These are phyloP conservation scores for Candida khao-thaluensis DNA, from an alignment of 805 yeast species.

Conservation along the genomic window DNA sequence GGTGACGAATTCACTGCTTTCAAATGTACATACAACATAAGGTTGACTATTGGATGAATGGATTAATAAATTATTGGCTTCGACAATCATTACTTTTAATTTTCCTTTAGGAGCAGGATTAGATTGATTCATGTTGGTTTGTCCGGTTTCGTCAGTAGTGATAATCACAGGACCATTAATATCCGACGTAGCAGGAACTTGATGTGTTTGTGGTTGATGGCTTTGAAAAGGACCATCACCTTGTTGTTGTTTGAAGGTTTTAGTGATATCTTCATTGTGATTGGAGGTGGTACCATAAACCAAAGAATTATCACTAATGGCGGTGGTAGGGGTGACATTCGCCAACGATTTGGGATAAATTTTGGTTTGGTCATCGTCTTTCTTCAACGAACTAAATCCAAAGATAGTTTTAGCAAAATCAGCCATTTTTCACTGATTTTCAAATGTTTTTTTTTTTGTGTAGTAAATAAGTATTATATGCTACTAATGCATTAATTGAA, in stretches of 20 bases:
- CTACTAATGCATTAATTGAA: conserved; percentile 6
- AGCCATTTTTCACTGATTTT: conserved; percentile 26
- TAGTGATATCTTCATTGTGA: conserved; percentile 9
- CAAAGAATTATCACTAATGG: conserved; percentile 57
- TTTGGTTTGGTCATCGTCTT: conserved; percentile 18
- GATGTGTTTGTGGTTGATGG: not conserved
- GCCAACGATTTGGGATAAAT: conserved; percentile 36
- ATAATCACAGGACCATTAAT: conserved; percentile 27
- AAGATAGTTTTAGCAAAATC: conserved; percentile 47
- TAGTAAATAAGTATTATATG: conserved; percentile 4
- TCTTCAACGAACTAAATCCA: conserved; percentile 38
- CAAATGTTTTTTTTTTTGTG: not conserved
- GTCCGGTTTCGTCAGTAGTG: conserved; percentile 43
- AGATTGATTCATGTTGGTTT: conserved; percentile 22
- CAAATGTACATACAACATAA: conserved; percentile 88
- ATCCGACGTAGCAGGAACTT: not conserved
- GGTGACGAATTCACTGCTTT: conserved; percentile 86
- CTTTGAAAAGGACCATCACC: not conserved
- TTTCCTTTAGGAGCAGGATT: conserved; percentile 69
- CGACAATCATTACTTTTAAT: conserved; percentile 74
- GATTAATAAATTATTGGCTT: conserved; percentile 69
- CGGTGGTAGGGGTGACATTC: conserved; percentile 57
- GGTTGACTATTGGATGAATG: conserved; percentile 63
- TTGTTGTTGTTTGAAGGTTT: conserved; percentile 11
- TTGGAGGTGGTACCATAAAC: conserved; percentile 60